phyloP scores from a whole-genome alignment of 495 filamentous ascomycete species.

The Letharia columbiana region DNA sequence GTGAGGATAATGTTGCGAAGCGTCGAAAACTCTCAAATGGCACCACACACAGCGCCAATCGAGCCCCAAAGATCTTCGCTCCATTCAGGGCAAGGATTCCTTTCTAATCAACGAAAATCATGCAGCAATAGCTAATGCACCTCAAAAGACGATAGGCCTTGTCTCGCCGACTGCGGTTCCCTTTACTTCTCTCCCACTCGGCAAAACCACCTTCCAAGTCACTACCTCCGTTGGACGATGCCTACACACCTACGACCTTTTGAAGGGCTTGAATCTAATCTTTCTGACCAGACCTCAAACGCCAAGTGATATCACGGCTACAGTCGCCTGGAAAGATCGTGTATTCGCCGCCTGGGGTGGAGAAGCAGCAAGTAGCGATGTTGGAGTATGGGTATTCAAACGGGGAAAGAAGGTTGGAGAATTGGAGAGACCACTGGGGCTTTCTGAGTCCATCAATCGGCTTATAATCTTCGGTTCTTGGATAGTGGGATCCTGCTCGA shows the following conservation, averaged over 20 bases:
- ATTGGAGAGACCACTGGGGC: slow-evolving; percentile 52
- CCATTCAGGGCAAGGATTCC: slow-evolving; percentile 66
- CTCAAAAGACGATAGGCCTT: slow-evolving; percentile 70
- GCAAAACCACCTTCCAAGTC: slow-evolving; percentile 92
- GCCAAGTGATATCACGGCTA: slow-evolving; percentile 74
- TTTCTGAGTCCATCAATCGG: slow-evolving; percentile 61
- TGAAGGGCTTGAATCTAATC: slow-evolving; percentile 76
- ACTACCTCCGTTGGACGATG: slow-evolving; percentile 85
- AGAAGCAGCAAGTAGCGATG: slow-evolving; percentile 34
- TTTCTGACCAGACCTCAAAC: slow-evolving; percentile 89
- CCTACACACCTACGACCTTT: slow-evolving; percentile 91
- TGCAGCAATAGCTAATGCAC: slow-evolving; percentile 13
- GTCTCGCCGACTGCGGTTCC: slow-evolving; percentile 85
- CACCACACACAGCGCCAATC: slow-evolving; percentile 27
- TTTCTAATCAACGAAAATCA: neutral
- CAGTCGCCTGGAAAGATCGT: slow-evolving; percentile 77
- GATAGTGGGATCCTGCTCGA: slow-evolving; percentile 72
- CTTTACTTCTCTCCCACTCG: slow-evolving; percentile 78
- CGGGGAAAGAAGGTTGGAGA: slow-evolving; percentile 79
- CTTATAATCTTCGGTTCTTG: slow-evolving; percentile 82
- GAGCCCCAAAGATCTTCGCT: slow-evolving; percentile 69
- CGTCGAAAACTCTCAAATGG: slow-evolving; percentile 50
- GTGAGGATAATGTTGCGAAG: slow-evolving; percentile 52
- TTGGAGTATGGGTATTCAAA: slow-evolving; percentile 89
- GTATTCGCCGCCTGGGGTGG: slow-evolving; percentile 81